Evolutionary conservation across 257 asterid species (phyloP).

Genomic region (Ajuga chamaepitys): DNA sequence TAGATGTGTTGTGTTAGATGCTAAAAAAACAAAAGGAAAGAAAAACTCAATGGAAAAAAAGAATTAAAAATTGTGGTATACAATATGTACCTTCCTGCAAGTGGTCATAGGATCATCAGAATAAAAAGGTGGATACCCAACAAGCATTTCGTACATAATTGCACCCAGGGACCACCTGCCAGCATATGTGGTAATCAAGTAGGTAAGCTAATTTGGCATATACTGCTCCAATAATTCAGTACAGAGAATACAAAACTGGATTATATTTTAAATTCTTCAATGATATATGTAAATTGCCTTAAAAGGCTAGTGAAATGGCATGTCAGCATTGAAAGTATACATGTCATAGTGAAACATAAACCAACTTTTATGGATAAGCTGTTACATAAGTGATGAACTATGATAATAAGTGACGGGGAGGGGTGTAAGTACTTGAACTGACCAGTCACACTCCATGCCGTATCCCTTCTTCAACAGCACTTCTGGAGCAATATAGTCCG

Average conservation of each 20-base stretch:
- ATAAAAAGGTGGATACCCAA: constrained; percentile 59
- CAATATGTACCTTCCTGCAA: constrained; percentile 46
- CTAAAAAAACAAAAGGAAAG: too few relatives aligned
- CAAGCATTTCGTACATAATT: constrained; percentile 62
- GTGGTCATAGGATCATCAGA: constrained; percentile 60
- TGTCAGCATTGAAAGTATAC: constrained; percentile 1
- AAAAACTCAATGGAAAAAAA: not conserved
- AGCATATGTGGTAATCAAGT: constrained; percentile 9
- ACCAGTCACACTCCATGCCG: constrained; percentile 97
- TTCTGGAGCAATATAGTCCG: constrained; percentile 91
- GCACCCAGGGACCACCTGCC: constrained; percentile 70
- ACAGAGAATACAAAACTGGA: not conserved
- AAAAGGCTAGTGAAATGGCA: not conserved
- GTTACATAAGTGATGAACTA: constrained; percentile 1
- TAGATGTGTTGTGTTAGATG: not conserved
- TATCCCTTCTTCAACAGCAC: constrained; percentile 89
- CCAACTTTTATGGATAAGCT: not conserved
- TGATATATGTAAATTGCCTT: not conserved
- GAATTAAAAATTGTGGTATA: not conserved
- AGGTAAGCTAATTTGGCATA: constrained; percentile 9
- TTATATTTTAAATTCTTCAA: not conserved
- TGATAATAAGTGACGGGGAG: not conserved
- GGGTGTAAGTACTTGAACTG: constrained; percentile 27
- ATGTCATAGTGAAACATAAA: not conserved
- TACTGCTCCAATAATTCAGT: not conserved